Evolutionary conservation across 2,329 filamentous ascomycete genomes (phyloP).

Genomic region (Plenodomus biglobosus): DNA sequence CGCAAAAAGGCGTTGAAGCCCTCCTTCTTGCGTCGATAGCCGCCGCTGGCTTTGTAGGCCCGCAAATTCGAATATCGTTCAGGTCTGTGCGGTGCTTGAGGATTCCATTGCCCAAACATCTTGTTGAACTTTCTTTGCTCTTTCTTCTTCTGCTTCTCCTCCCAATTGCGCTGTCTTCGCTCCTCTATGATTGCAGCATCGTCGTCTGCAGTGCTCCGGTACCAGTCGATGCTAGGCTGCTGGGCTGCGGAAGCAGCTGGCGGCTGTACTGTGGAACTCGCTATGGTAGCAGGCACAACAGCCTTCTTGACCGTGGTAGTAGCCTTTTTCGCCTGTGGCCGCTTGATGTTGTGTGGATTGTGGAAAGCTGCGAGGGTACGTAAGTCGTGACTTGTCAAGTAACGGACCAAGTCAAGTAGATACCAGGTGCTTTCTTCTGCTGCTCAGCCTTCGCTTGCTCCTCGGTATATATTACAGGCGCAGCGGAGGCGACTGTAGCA

Average conservation of each 20-base stretch:
- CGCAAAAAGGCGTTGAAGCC: constrained; percentile 30
- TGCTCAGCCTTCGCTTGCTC: constrained; percentile 37
- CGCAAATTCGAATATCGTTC: constrained; percentile 29
- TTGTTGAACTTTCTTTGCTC: constrained; percentile 73
- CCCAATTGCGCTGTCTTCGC: constrained; percentile 69
- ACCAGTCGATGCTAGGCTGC: constrained; percentile 32
- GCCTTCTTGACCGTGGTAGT: constrained; percentile 27
- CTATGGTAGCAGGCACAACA: constrained; percentile 21
- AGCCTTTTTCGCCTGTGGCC: constrained; percentile 34
- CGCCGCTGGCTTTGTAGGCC: constrained; percentile 30
- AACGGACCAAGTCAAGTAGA: constrained; percentile 26
- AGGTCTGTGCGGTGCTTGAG: constrained; percentile 33
- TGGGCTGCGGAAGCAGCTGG: constrained; percentile 15
- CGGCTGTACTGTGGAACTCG: constrained; percentile 16
- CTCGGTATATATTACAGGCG: constrained; percentile 32
- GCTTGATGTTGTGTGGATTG: constrained; percentile 39
- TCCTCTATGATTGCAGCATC: constrained; percentile 68
- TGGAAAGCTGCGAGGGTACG: constrained; percentile 34
- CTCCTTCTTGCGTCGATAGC: constrained; percentile 26
- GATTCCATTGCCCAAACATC: constrained; percentile 52
- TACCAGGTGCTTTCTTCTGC: constrained; percentile 40
- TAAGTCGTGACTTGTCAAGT: constrained; percentile 29
- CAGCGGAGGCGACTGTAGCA: constrained; percentile 30
- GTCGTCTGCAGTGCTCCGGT: constrained; percentile 85
- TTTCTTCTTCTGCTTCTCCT: constrained; percentile 61